Percentiles rank a stretch among this genome's conserved stretches.
Conservation (phyloP, 768 basidiomycete genomes). For the Suillus placidus region DNA sequence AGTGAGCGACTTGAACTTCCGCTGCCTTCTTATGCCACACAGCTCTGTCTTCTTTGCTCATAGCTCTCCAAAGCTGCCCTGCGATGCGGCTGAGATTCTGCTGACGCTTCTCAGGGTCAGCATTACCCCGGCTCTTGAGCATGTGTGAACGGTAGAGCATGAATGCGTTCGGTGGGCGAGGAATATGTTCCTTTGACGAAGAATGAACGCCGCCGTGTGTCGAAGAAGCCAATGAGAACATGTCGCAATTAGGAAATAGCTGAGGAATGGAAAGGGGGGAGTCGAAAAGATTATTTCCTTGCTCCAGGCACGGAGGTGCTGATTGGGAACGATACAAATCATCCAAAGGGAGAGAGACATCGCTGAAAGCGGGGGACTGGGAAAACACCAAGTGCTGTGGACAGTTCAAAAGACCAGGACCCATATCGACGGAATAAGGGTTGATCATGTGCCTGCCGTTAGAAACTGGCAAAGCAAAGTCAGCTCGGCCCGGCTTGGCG, state of each 20-base stretch:
- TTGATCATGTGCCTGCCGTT: neutral
- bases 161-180: constrained; percentile 59
- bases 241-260: neutral
- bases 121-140: constrained; percentile 45
- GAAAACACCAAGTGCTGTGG: neutral
- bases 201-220: neutral
- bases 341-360: neutral
- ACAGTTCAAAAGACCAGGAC: neutral
- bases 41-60: constrained; percentile 37
- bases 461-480: neutral
- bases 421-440: neutral
- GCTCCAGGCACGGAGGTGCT: constrained; percentile 14
- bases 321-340: constrained; percentile 15
- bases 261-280: constrained; percentile 3
- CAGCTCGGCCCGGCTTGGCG: neutral
- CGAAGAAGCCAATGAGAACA: neutral
- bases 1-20: constrained; percentile 29
- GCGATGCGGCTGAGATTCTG: constrained; percentile 57
- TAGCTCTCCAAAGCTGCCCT: constrained; percentile 54
- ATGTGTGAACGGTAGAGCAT: constrained; percentile 59
- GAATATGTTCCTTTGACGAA: constrained; percentile 34
- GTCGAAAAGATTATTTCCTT: neutral
- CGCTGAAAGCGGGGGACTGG: constrained; percentile 3
- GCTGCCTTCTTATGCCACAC: constrained; percentile 40
- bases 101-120: constrained; percentile 52